Base-by-base conservation (phyloP, 2,329 filamentous ascomycete genomes). In the Cadophora malorum region DNA sequence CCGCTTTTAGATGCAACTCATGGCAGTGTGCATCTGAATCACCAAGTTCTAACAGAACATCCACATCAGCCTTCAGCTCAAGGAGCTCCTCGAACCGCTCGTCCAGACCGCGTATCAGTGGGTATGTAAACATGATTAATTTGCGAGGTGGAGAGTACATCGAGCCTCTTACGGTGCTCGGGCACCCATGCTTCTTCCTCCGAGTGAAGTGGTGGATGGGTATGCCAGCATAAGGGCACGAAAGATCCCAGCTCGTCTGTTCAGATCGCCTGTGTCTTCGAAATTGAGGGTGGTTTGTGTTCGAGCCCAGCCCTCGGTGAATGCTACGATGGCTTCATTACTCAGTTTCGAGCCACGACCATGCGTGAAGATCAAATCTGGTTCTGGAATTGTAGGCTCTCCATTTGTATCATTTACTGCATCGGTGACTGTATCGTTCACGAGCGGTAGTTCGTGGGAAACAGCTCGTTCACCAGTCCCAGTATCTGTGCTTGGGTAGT, bases 1-100 rank as follows among this genome's bases (percentile, higher is more conserved):
- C 25, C 0, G 12, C 21, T 1, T 53, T 25, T 1, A 69, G 47
- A 19, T 53, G 41, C 6, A 61, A 31, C 25, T 69, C 64, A 14
- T 31, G 25, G 19, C 47, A 60, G 10, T 53, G n/a, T 5, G 53
- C 52, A 38, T 69, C 64, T 1, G n/a, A 35, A 14, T 69, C 55
- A 3, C 64, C 67, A 0, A 50, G 9, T 0, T 62, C 31, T 33
- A 69, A 69, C 14, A 66, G 64, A 2, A 66, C 64, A 33, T 69
- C 61, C 6, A 63, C 50, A 19, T 60, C 23, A 16, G 45, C 6
- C 8, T 49, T 4, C 8, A 68, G 28, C 4, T 33, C 35, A 5
- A 64, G 56, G 16, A 65, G 33, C 16, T 64, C 62, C 7, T 65
- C 62, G n/a, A 10, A 35, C 6, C 62, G 45, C 21, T 23, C 50